Evolutionary conservation across 2,329 filamentous ascomycete species (phyloP), one percentile per base, ranked within the genome.

Genomic region (Diaporthe australafricana): DNA sequence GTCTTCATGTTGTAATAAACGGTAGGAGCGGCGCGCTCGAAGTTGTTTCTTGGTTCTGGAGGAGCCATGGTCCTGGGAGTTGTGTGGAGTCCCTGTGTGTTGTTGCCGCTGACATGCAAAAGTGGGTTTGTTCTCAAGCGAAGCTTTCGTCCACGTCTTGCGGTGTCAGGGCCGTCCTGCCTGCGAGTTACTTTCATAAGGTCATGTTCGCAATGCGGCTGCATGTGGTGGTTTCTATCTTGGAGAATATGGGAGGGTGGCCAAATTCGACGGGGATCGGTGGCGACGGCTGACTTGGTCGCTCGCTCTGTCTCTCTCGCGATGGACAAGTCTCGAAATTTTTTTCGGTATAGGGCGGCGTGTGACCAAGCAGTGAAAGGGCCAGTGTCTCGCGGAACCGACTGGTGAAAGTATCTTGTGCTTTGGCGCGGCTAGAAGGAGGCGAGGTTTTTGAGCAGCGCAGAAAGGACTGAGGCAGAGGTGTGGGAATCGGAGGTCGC

Each of bases 1-100:
- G 86, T 83, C 78, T 85, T 87, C 84, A 87, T 87, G 56, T 82
- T 84, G 78, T 82, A 84, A 70, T 84, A 83, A 70, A 83, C 73
- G 53, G 79, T 74, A 32, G 81, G 77, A 74, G 84, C 57, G 22
- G 53, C 38, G 63, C 68, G 50, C 22, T 62, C 69, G 48, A 32
- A 81, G 76, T 73, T 79, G 62, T 74, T 76, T 74, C 81, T 81
- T 38, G 74, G 77, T 32, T 78, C 76, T 14, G 75, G 74, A 30
- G 77, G 75, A 72, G 78, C 76, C 53, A 74, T 76, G 50, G 47
- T 40, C 47, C 35, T 50, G 5, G 25, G 5, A 25, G 22, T 70
- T 16, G 45, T 35, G 56, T 25, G 30, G 38, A 14, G 20, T 35
- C 52, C 45, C 14, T 25, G 25, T n/a, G 45, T 32, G 20, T 47